Base-by-base conservation (phyloP, 305 asterid genomes). In the Fraxinus paxiana region DNA sequence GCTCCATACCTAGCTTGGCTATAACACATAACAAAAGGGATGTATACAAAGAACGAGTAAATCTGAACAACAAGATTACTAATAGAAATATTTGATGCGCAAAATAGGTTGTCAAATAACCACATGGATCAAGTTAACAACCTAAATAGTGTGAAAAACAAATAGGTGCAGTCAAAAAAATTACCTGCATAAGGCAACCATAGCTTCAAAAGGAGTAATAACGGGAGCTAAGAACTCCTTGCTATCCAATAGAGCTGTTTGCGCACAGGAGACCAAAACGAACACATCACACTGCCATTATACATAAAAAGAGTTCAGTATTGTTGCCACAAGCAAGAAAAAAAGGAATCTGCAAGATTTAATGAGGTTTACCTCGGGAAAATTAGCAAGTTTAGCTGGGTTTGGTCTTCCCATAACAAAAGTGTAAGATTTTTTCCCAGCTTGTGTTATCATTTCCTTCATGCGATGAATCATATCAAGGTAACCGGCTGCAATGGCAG, bases 161-260 rank as follows among this genome's bases (percentile, higher is more conserved):
- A 73, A 15, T 28, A 26, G 43, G 35, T 22, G 20, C 26, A 63
- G 79, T 82, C 2, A 69, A 80, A 80, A 35, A 41, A 18, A 41
- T 10, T 86, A 95, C 98, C 98, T 88, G 84, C 85, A 90, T 69
- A 90, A 92, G 87, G 97, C 98, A 86, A 93, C 90, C 90, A 90
- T 87, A 51, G 98, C 98, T 90, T 95, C 98, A 83, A 86, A 95
- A 70, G 98, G 98, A 85, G 98, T 95, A 79, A 95, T 93, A 78
- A 95, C 85, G 74, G 98, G 98, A 86, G 98, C 98, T 79, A 95
- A 88, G 93, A 95, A 95, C 85, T 95, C 98, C 88, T 92, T 95
- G 88, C 98, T 92, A 84, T 95, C 98, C 90, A 92, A 78, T 28
- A 95, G 90, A 85, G 94, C 96, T 72, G 97, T 93, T 90, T 95